phyloP scores from a whole-genome alignment of 345 rosid species.

The Rhizophora mangle region DNA sequence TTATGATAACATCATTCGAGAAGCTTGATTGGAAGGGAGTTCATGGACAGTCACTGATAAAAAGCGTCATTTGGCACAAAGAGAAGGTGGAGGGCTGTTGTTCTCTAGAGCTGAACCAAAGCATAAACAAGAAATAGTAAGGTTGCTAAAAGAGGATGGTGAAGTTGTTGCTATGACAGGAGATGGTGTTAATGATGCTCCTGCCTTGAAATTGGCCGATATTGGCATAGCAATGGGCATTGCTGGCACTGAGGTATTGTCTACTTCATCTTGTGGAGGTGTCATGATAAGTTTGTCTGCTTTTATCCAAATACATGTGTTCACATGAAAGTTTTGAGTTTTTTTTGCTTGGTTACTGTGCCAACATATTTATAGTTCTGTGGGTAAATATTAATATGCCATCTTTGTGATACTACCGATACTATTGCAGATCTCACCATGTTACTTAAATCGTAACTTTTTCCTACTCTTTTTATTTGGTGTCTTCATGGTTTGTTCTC shows the following conservation, averaged over 20 bases:
- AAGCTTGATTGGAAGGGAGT: constrained; percentile 82
- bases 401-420: too few species aligned
- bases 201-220: constrained; percentile 95
- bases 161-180: constrained; percentile 99
- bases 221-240: constrained; percentile 98
- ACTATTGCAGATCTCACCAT: not conserved
- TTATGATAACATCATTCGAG: constrained; percentile 54
- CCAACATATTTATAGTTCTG: too few species aligned
- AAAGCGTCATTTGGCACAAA: constrained; percentile 41
- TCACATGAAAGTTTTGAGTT: too few species aligned
- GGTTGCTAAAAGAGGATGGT: constrained; percentile 90
- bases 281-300: not conserved
- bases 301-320: too few species aligned
- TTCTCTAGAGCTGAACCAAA: constrained; percentile 97
- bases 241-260: constrained; percentile 82
- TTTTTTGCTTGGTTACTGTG: too few species aligned
- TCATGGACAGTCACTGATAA: constrained; percentile 57
- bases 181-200: constrained; percentile 98
- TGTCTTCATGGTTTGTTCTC: not conserved
- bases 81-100: constrained; percentile 71
- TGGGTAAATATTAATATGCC: too few species aligned
- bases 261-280: not conserved
- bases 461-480: not conserved
- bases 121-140: constrained; percentile 97
- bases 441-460: not conserved